These are phyloP conservation scores for Plasmodium knowlesi DNA, from an alignment of 169 alveolate genomes.

Conservation along the genomic window DNA sequence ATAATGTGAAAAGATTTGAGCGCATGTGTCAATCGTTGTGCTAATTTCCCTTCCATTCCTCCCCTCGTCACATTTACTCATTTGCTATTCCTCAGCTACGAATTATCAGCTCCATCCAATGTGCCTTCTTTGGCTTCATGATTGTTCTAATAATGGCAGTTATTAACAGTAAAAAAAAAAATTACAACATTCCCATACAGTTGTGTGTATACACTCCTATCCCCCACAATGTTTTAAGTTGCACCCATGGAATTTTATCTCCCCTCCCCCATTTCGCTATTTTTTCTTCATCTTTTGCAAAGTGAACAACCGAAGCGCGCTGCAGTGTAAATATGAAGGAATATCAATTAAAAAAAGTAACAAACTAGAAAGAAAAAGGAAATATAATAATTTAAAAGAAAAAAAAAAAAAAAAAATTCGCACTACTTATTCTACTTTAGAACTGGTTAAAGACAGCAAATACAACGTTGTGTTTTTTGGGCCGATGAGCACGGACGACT, in stretches of 20 bases:
- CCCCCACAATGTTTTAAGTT: neutral
- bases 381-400: neutral
- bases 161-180: slow-evolving; percentile 16
- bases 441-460: slow-evolving; percentile 30
- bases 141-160: slow-evolving; percentile 21
- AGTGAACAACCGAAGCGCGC: slow-evolving; percentile 11
- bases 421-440: slow-evolving; percentile 8
- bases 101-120: slow-evolving; percentile 63
- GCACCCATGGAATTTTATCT: neutral
- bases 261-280: neutral
- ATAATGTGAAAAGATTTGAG: neutral
- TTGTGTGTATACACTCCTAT: neutral
- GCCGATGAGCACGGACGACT: slow-evolving; percentile 58
- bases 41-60: neutral
- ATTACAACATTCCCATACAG: neutral
- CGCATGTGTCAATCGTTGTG: neutral
- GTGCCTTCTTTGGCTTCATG: slow-evolving; percentile 51
- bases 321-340: slow-evolving; percentile 46
- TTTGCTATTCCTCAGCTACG: slow-evolving; percentile 23
- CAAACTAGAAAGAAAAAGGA: neutral
- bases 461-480: slow-evolving; percentile 70
- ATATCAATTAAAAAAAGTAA: slow-evolving; percentile 61
- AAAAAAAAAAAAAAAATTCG: neutral
- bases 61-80: neutral
- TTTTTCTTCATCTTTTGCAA: neutral